These are phyloP conservation scores for Noccaea bulbosa DNA, from an alignment of 345 rosid genomes.

Conservation along the genomic window DNA sequence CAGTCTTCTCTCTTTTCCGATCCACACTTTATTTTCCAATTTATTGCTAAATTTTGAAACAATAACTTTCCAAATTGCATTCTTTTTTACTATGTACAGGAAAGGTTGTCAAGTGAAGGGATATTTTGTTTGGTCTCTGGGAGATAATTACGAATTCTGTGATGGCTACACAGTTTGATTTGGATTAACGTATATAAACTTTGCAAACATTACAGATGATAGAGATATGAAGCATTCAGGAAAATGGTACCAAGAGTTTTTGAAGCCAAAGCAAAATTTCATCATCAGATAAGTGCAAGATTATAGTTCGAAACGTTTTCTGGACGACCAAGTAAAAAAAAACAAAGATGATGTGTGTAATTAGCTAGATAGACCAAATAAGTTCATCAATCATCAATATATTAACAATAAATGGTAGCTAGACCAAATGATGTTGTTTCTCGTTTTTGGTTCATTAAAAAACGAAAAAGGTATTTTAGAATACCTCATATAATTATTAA, in stretches of 20 bases:
- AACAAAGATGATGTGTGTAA: too few species aligned
- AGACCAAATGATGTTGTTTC: too few species aligned
- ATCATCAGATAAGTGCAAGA: conserved; percentile 11
- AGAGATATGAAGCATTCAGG: conserved; percentile 23
- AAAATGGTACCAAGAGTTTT: conserved; percentile 19
- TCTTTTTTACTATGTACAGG: conserved; percentile 11
- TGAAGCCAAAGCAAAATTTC: not conserved
- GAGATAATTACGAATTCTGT: conserved; percentile 32
- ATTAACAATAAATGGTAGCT: too few species aligned
- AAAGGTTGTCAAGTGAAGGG: conserved; percentile 35
- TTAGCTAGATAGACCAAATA: too few species aligned
- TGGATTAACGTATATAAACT: conserved; percentile 26
- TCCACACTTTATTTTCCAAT: too few species aligned
- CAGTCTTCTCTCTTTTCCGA: not conserved
- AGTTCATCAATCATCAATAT: too few species aligned
- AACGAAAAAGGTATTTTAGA: not conserved
- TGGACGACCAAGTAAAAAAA: not conserved
- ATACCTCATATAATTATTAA: not conserved
- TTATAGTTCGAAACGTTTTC: too few species aligned
- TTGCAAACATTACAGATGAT: conserved; percentile 9
- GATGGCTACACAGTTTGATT: conserved; percentile 31
- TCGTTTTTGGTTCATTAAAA: conserved; percentile 8
- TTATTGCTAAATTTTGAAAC: too few species aligned
- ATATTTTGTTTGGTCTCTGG: conserved; percentile 32
- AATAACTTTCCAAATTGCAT: not conserved